Evolutionary conservation across 2,329 filamentous ascomycete species (phyloP).

Genomic region (Microdochium paspali): DNA sequence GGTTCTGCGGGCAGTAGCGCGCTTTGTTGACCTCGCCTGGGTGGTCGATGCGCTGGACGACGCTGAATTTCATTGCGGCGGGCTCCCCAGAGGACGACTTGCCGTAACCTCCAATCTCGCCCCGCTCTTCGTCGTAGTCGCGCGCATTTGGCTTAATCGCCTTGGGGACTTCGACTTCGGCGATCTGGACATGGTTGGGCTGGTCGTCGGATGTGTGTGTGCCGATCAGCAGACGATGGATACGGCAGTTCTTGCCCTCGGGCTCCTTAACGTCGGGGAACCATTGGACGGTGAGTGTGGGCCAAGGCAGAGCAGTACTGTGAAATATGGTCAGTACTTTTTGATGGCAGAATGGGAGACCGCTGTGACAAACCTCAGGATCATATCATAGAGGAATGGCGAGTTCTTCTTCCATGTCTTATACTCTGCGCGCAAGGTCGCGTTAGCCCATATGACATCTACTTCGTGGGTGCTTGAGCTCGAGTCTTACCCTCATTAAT

Average conservation of each 20-base stretch:
- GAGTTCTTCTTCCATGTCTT: slow-evolving; percentile 99
- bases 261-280: slow-evolving; percentile 88
- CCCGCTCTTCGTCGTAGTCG: slow-evolving; percentile 85
- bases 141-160: slow-evolving; percentile 61
- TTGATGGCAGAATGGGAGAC: background rate
- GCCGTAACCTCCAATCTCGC: slow-evolving; percentile 90
- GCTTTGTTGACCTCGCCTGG: slow-evolving; percentile 98
- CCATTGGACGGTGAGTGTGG: slow-evolving; percentile 95
- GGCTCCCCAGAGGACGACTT: slow-evolving; percentile 53
- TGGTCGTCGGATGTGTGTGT: slow-evolving; percentile 86
- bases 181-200: slow-evolving; percentile 89
- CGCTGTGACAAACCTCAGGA: slow-evolving; percentile 71
- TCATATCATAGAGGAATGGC: slow-evolving; percentile 96
- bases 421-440: slow-evolving; percentile 56
- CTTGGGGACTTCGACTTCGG: slow-evolving; percentile 87
- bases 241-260: slow-evolving; percentile 76
- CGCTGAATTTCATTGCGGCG: slow-evolving; percentile 72
- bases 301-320: slow-evolving; percentile 88
- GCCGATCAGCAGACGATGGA: slow-evolving; percentile 83
- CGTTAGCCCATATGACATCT: slow-evolving; percentile 1
- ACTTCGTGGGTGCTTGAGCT: background rate
- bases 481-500: slow-evolving; percentile 72
- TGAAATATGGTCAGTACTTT: background rate
- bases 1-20: slow-evolving; percentile 94
- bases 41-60: slow-evolving; percentile 94